Evolutionary conservation across 108 stramenopile genomes (phyloP).

Genomic region (Skeletonema potamos): DNA sequence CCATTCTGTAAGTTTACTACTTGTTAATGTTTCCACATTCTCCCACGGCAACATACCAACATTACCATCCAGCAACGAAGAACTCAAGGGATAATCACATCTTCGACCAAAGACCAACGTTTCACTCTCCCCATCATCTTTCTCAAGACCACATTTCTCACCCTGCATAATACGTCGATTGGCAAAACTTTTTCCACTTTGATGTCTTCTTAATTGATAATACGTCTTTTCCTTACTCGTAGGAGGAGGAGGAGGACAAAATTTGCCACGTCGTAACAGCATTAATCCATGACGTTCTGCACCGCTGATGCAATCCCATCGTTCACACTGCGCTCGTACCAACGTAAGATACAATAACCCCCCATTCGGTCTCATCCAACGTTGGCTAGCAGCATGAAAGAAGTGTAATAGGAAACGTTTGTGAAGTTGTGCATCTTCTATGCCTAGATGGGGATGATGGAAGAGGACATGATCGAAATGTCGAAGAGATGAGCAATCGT

Average conservation of each 20-base stretch:
- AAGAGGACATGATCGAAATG: slow-evolving; percentile 70
- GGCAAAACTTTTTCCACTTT: slow-evolving; percentile 82
- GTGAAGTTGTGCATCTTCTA: slow-evolving; percentile 76
- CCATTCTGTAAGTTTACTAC: neutral
- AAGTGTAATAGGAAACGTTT: slow-evolving; percentile 75
- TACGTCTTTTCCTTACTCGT: slow-evolving; percentile 20
- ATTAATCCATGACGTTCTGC: slow-evolving; percentile 62
- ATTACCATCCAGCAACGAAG: neutral
- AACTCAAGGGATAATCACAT: slow-evolving; percentile 19
- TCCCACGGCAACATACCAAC: slow-evolving; percentile 6
- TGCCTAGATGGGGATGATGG: slow-evolving; percentile 88
- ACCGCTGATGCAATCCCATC: slow-evolving; percentile 69
- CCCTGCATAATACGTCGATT: slow-evolving; percentile 38
- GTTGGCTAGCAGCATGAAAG: slow-evolving; percentile 54
- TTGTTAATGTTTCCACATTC: neutral
- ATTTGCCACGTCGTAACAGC: slow-evolving; percentile 51
- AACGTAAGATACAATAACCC: slow-evolving; percentile 70
- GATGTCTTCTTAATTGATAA: slow-evolving; percentile 77
- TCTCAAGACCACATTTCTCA: neutral
- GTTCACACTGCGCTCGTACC: slow-evolving; percentile 66
- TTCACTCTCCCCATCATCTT: slow-evolving; percentile 53
- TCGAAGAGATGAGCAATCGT: neutral
- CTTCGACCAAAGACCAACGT: slow-evolving; percentile 66
- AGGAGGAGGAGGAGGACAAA: slow-evolving; percentile 58
- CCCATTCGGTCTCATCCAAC: slow-evolving; percentile 55